A percentile compares a stretch with the other conserved stretches of the same genome.
These are phyloP conservation scores for Candida sonorensis DNA, from an alignment of 805 yeast species.

Conservation along the genomic window DNA sequence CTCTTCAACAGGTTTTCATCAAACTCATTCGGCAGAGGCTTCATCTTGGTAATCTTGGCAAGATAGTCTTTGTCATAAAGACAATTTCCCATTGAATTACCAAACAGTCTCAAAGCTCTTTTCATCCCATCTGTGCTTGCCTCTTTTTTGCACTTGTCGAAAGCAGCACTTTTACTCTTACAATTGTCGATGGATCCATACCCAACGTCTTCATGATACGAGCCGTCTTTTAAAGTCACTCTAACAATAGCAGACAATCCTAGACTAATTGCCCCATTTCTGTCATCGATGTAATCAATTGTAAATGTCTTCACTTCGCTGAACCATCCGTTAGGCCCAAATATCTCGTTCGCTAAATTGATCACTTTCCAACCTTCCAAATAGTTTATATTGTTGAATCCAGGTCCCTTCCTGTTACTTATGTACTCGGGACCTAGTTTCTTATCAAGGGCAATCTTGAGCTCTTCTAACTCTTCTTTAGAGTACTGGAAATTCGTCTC, in stretches of 20 bases:
- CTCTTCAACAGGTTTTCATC: constrained; percentile 28
- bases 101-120: constrained; percentile 72
- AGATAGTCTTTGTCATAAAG: constrained; percentile 70
- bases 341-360: constrained; percentile 71
- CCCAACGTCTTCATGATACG: constrained; percentile 74
- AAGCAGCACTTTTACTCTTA: constrained; percentile 62
- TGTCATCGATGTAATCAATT: constrained; percentile 66
- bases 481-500: constrained; percentile 12
- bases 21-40: constrained; percentile 23
- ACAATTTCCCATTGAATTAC: constrained; percentile 76
- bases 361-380: constrained; percentile 83
- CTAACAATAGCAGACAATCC: constrained; percentile 70
- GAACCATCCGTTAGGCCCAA: constrained; percentile 81
- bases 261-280: constrained; percentile 49
- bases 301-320: constrained; percentile 60
- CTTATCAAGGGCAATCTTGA: constrained; percentile 25
- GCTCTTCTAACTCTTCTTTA: constrained; percentile 19
- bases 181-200: constrained; percentile 70
- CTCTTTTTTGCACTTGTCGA: constrained; percentile 74
- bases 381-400: constrained; percentile 61
- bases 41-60: constrained; percentile 40
- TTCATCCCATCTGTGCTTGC: constrained; percentile 83
- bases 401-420: constrained; percentile 70
- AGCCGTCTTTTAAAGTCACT: constrained; percentile 72
- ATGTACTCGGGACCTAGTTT: constrained; percentile 73